Base-by-base conservation (phyloP, 1,139 yeast species). In the Suhomyces taliae region DNA sequence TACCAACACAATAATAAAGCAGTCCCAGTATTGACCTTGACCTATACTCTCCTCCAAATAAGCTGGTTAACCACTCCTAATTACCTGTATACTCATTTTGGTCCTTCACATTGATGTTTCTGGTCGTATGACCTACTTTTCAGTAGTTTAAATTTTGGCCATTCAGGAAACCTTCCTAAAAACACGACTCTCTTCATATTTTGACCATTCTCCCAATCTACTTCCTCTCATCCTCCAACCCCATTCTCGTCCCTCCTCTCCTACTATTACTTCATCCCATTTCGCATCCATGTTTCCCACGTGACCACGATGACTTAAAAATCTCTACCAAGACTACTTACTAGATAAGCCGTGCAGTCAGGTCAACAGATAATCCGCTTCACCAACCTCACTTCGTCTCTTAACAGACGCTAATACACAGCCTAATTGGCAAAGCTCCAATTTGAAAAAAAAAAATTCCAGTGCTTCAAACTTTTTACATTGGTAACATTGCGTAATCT, bases 301-400 rank as follows among this genome's bases (percentile, higher is more conserved):
- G 40, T 37, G 44, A 37, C 10, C 8, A 8, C 46, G 46, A 43
- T 43, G 46, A 43, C 38, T 15, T 38, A 12, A 37, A 43, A 43
- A 29, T 29, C 32, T 29, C 11, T 29, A 11, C 32, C n/a, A 9
- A 9, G n/a, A 5, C 32, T 11, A 29, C 32, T 19, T 19, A 19
- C 24, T 19, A 19, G 24, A 19, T 19, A 19, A 19, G 24, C 24
- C 32, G n/a, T 29, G 7, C 4, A 29, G 32, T 29, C 32, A 29
- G 7, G 6, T 29, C n/a, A 29, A 11, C 32, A 29, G 24, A 19
- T 19, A 19, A 19, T 19, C 24, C 24, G 24, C 24, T 19, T 19
- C 24, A 2, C 24, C 24, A 19, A 19, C 24, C 24, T 6, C 24
- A 6, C 6, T 19, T 6, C 24, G 6, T 19, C 24, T 6, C 24